These are phyloP conservation scores for Pelargonium australe DNA, from an alignment of 441 rosid species.

Conservation along the genomic window DNA sequence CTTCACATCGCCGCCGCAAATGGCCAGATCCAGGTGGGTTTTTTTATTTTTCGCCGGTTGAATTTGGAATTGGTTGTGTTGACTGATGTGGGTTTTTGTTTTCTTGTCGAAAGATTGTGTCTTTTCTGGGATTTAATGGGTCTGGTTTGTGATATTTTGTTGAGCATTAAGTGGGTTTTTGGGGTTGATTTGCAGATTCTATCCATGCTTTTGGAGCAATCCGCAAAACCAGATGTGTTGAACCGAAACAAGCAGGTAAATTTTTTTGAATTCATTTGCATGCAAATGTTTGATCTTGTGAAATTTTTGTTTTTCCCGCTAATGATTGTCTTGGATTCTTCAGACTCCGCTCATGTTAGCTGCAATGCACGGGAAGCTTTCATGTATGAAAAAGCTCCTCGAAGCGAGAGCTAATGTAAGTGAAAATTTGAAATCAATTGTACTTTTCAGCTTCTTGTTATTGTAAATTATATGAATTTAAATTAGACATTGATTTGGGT, in stretches of 20 bases:
- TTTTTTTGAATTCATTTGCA: slow-evolving; percentile 2
- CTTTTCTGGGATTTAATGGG: slow-evolving; percentile 6
- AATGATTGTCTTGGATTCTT: background rate
- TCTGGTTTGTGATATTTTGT: slow-evolving; percentile 9
- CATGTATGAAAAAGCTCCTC: slow-evolving; percentile 66
- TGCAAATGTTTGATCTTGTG: slow-evolving; percentile 11
- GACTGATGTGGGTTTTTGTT: slow-evolving; percentile 11
- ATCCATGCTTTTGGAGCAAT: slow-evolving; percentile 58
- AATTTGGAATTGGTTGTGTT: slow-evolving; percentile 11
- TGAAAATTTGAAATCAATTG: background rate
- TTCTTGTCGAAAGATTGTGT: slow-evolving; percentile 8
- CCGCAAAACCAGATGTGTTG: slow-evolving; percentile 64
- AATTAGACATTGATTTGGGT: slow-evolving; percentile 7
- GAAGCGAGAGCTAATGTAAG: slow-evolving; percentile 93
- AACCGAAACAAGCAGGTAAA: slow-evolving; percentile 90
- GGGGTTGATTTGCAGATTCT: slow-evolving; percentile 46
- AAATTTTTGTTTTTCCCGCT: background rate
- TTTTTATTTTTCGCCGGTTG: slow-evolving; percentile 1
- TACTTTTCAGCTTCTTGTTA: background rate
- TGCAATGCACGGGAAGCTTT: slow-evolving; percentile 81
- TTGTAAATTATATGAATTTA: background rate
- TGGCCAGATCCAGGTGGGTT: slow-evolving; percentile 87
- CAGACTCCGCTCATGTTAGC: slow-evolving; percentile 97
- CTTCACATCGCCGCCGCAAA: slow-evolving; percentile 91
- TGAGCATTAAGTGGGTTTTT: background rate